Conservation (phyloP, 2,329 filamentous ascomycete species). For the Penicillium occitanis region DNA sequence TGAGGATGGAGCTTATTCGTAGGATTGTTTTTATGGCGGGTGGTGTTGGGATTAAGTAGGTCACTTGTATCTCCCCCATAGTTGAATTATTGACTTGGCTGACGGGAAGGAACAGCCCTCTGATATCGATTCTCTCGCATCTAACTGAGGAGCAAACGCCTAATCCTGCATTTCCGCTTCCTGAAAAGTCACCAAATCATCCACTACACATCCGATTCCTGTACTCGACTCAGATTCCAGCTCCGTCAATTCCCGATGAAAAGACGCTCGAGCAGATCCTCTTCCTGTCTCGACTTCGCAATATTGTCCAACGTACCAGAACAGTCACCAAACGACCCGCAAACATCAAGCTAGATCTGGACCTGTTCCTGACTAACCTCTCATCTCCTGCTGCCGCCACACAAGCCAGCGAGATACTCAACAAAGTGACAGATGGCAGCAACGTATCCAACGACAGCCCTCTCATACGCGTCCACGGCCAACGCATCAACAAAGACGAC, state of each 20-base stretch:
- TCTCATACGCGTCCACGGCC: constrained; percentile 27
- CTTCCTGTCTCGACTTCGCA: constrained; percentile 49
- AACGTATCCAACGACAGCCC: background rate
- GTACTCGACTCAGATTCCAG: constrained; percentile 57
- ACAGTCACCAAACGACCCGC: constrained; percentile 27
- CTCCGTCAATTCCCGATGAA: constrained; percentile 11
- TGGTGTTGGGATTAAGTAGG: constrained; percentile 76
- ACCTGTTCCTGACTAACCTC: constrained; percentile 38
- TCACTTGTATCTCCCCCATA: background rate
- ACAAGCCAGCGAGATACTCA: constrained; percentile 8
- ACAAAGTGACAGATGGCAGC: background rate
- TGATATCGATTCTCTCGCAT: constrained; percentile 70
- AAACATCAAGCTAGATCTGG: constrained; percentile 32
- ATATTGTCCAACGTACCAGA: constrained; percentile 32
- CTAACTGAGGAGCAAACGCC: constrained; percentile 48
- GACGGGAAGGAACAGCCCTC: constrained; percentile 50
- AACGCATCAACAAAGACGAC: constrained; percentile 40
- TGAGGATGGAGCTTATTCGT: constrained; percentile 48
- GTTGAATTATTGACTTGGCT: background rate
- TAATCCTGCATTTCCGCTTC: constrained; percentile 25
- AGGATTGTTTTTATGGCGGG: constrained; percentile 74
- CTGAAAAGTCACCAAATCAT: background rate
- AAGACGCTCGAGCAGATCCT: constrained; percentile 39
- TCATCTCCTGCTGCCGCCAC: constrained; percentile 17
- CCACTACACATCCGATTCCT: constrained; percentile 56